Conservation (phyloP, 345 rosid species). For the Linum trigynum region DNA sequence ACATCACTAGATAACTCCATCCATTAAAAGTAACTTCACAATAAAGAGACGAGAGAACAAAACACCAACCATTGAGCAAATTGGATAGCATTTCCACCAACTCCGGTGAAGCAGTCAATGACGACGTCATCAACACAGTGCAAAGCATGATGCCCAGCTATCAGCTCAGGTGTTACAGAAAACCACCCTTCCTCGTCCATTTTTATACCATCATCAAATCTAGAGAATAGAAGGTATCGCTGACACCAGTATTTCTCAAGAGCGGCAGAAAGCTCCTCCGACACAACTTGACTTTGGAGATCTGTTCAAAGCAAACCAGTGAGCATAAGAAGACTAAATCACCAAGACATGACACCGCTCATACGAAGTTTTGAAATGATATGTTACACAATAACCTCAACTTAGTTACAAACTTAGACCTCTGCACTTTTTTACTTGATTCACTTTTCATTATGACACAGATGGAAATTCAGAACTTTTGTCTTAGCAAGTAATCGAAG, state of each 20-base stretch:
- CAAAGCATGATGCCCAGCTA: conserved; percentile 76
- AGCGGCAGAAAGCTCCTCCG: conserved; percentile 34
- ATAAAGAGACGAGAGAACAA: conserved; percentile 3
- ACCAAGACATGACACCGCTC: neutral
- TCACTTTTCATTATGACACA: neutral
- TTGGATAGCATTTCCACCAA: conserved; percentile 94
- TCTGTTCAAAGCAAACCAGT: conserved; percentile 31
- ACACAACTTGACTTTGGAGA: conserved; percentile 25
- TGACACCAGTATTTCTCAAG: conserved; percentile 80
- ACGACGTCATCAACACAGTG: conserved; percentile 48
- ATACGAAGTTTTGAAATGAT: neutral
- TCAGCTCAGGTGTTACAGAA: conserved; percentile 87
- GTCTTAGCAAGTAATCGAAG: neutral
- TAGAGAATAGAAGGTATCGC: conserved; percentile 65
- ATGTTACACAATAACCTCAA: neutral
- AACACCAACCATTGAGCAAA: conserved; percentile 54
- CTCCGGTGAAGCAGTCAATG: conserved; percentile 85
- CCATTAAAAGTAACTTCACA: neutral
- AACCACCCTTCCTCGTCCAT: conserved; percentile 99
- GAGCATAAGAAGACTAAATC: neutral
- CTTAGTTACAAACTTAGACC: neutral
- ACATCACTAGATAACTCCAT: neutral
- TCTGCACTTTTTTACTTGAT: neutral
- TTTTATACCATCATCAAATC: conserved; percentile 68
- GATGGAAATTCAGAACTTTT: neutral